Percentiles rank a stretch among this genome's conserved stretches.
phyloP scores from a whole-genome alignment of 129 eudicot species.

The Dittrichia graveolens region DNA sequence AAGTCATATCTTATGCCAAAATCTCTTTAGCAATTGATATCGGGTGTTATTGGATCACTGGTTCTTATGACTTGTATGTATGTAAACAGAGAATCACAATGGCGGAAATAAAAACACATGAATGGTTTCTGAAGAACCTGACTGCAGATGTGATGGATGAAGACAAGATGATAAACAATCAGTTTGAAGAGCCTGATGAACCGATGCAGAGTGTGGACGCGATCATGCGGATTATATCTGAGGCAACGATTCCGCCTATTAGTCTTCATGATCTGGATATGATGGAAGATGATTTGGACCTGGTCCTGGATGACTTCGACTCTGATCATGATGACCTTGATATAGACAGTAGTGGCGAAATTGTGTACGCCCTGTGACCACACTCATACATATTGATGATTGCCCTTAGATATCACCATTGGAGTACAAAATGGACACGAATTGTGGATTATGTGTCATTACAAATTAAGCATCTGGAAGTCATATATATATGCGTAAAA shows the following conservation, averaged over 20 bases:
- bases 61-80: neutral
- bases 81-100: conserved; percentile 80
- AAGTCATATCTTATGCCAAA: no score
- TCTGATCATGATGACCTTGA: conserved; percentile 58
- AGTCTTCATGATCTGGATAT: conserved; percentile 57
- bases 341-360: conserved; percentile 77
- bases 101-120: conserved; percentile 71
- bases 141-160: conserved; percentile 82
- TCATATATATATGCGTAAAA: neutral
- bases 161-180: conserved; percentile 47
- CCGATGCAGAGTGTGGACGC: conserved; percentile 86
- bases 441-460: conserved; percentile 1
- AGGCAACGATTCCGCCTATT: conserved; percentile 87
- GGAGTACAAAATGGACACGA: conserved; percentile 11
- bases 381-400: conserved; percentile 2
- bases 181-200: conserved; percentile 78
- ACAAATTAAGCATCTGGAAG: conserved; percentile 13
- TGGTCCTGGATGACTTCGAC: conserved; percentile 53
- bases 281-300: conserved; percentile 63
- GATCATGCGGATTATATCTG: conserved; percentile 88
- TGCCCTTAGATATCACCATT: neutral
- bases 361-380: conserved; percentile 58
- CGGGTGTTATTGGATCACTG: no score
- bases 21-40: neutral
- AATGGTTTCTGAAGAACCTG: conserved; percentile 85